These are phyloP conservation scores for Baorangia bicolor DNA, from an alignment of 768 basidiomycete species.

Conservation along the genomic window DNA sequence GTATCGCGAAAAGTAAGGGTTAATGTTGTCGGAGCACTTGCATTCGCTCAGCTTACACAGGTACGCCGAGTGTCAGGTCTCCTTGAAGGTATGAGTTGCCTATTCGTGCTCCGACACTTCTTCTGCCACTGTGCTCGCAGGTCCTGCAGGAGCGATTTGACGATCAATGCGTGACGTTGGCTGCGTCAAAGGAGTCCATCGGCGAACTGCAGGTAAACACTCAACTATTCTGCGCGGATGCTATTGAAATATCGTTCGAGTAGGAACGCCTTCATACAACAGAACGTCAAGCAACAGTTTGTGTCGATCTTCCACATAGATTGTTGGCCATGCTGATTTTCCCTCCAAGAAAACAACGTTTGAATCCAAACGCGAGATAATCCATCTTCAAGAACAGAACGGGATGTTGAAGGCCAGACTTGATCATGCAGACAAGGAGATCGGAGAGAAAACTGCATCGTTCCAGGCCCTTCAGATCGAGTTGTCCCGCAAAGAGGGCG, in stretches of 20 bases:
- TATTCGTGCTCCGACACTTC: background rate
- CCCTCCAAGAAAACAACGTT: constrained; percentile 15
- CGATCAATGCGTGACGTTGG: constrained; percentile 51
- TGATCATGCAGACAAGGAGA: constrained; percentile 9
- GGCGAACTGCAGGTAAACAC: constrained; percentile 48
- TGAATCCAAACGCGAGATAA: constrained; percentile 17
- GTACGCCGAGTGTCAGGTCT: constrained; percentile 18
- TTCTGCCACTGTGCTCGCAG: constrained; percentile 24
- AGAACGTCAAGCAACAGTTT: constrained; percentile 18
- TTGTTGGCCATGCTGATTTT: background rate
- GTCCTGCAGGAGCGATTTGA: constrained; percentile 61
- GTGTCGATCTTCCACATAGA: constrained; percentile 1
- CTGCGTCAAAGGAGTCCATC: constrained; percentile 52
- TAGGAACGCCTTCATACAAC: constrained; percentile 26
- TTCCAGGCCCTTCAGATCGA: constrained; percentile 22
- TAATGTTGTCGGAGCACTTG: background rate
- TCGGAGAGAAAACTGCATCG: constrained; percentile 8
- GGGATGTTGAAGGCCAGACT: constrained; percentile 12
- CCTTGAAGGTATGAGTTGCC: constrained; percentile 22
- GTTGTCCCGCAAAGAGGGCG: constrained; percentile 28
- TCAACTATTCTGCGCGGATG: background rate
- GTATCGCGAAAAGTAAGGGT: constrained; percentile 29
- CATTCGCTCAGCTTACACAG: constrained; percentile 10
- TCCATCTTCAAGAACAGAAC: constrained; percentile 25
- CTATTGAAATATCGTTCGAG: background rate